These are phyloP conservation scores for Arabidopsis suecica DNA, from an alignment of 345 rosid species.

Conservation along the genomic window DNA sequence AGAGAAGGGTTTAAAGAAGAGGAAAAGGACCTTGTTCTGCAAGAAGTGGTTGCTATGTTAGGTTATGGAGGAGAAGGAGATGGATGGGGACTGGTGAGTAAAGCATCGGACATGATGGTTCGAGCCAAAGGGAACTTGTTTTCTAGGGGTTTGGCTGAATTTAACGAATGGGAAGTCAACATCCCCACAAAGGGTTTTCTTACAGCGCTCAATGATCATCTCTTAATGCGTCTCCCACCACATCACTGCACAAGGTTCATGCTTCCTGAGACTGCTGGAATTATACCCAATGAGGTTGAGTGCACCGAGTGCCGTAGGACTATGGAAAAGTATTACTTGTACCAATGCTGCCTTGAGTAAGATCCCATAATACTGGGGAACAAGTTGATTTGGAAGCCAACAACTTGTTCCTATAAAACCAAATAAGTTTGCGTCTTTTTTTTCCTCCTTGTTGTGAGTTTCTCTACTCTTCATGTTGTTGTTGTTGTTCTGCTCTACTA, in stretches of 20 bases:
- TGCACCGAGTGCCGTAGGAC: conserved; percentile 64
- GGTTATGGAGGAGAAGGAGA: conserved; percentile 63
- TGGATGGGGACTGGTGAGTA: conserved; percentile 67
- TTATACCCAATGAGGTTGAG: conserved; percentile 56
- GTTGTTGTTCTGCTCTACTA: conserved; percentile 18
- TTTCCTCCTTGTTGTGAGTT: conserved; percentile 14
- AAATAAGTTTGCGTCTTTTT: conserved; percentile 19
- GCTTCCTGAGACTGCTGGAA: conserved; percentile 59
- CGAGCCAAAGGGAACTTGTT: conserved; percentile 56
- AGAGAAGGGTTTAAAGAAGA: conserved; percentile 39
- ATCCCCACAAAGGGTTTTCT: conserved; percentile 51
- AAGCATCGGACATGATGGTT: conserved; percentile 54
- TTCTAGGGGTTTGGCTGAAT: conserved; percentile 45
- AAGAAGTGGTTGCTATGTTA: conserved; percentile 59
- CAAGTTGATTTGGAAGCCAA: conserved; percentile 13
- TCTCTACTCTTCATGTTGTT: conserved; percentile 4
- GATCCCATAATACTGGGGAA: not conserved
- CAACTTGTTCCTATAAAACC: conserved; percentile 33
- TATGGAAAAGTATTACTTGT: conserved; percentile 69
- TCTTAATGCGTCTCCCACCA: conserved; percentile 50
- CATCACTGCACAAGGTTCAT: conserved; percentile 63
- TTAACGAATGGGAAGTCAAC: conserved; percentile 47
- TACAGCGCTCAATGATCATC: conserved; percentile 55
- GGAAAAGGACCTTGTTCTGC: conserved; percentile 60
- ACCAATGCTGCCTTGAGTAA: conserved; percentile 62